phyloP scores from a whole-genome alignment of 768 basidiomycete genomes.

The Suillus alpinus region DNA sequence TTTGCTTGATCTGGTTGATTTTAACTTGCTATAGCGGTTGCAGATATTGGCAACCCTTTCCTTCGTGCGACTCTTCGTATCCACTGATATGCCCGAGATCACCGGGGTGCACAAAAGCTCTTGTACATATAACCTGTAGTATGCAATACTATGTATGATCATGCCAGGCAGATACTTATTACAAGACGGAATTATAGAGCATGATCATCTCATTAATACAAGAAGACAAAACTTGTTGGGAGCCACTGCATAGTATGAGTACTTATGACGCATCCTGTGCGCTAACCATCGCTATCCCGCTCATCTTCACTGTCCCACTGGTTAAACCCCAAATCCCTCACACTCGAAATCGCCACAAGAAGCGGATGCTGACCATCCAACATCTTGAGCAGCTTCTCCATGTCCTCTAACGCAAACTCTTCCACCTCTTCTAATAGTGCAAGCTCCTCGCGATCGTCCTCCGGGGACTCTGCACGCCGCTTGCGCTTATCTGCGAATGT shows the following conservation, averaged over 20 bases:
- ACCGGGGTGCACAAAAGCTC: neutral
- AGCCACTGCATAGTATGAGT: neutral
- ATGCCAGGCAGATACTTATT: neutral
- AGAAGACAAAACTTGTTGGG: neutral
- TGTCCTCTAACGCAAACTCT: constrained; percentile 78
- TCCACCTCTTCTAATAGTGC: constrained; percentile 79
- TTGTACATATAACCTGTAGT: neutral
- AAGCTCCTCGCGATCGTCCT: constrained; percentile 66
- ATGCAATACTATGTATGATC: neutral
- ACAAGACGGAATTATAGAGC: neutral
- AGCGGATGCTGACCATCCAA: constrained; percentile 64
- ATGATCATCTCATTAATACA: neutral
- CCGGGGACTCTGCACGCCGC: constrained; percentile 42
- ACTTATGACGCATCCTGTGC: neutral
- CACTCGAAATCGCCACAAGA: constrained; percentile 67
- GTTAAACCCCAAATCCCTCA: constrained; percentile 64
- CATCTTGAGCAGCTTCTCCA: constrained; percentile 57
- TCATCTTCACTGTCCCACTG: constrained; percentile 49
- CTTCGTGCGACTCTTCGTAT: neutral
- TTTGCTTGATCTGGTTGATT: neutral
- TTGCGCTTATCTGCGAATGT: constrained; percentile 66
- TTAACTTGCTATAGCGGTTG: neutral
- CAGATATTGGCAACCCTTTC: neutral
- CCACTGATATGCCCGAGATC: no score
- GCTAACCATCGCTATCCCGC: constrained; percentile 27